Evolutionary conservation across 371 early-diverging fungal genomes (phyloP).

Genomic region (Mortierella sp.): DNA sequence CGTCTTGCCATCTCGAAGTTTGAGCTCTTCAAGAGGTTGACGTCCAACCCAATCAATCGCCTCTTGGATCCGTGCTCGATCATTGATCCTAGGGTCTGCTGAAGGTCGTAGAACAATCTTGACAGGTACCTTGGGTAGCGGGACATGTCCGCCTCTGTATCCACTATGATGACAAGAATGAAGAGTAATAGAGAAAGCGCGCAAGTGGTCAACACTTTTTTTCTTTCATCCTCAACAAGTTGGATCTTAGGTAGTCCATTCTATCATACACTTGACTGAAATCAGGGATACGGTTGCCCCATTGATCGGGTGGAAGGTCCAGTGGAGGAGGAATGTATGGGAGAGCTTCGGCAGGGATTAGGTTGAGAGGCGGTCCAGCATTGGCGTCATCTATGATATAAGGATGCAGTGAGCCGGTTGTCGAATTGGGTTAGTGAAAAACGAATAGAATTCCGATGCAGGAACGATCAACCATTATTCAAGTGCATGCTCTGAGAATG

Average conservation of each 20-base stretch:
- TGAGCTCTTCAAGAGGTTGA: constrained; percentile 8
- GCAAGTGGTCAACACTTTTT: too few species aligned
- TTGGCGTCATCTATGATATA: too few species aligned
- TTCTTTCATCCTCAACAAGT: too few species aligned
- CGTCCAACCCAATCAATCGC: constrained; percentile 37
- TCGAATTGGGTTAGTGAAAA: too few species aligned
- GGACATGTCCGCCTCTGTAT: constrained; percentile 32
- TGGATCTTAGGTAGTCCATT: background rate
- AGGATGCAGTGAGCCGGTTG: too few species aligned
- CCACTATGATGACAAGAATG: constrained; percentile 14
- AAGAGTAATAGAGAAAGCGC: background rate
- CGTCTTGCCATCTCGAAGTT: constrained; percentile 31
- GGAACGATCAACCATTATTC: too few species aligned
- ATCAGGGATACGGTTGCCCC: constrained; percentile 37
- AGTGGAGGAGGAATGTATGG: constrained; percentile 37
- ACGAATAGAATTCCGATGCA: too few species aligned
- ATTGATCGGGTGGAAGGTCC: constrained; percentile 36
- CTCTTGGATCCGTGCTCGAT: constrained; percentile 37
- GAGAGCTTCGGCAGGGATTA: constrained; percentile 10
- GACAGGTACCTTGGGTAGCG: constrained; percentile 30
- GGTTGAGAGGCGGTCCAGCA: background rate
- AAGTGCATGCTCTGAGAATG: too few species aligned
- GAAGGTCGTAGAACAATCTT: constrained; percentile 33
- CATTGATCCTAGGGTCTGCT: constrained; percentile 24
- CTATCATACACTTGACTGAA: constrained; percentile 46